Evolutionary conservation across 768 basidiomycete species (phyloP), one percentile per base, ranked within the genome.

Genomic region (Leccinum variicolor): DNA sequence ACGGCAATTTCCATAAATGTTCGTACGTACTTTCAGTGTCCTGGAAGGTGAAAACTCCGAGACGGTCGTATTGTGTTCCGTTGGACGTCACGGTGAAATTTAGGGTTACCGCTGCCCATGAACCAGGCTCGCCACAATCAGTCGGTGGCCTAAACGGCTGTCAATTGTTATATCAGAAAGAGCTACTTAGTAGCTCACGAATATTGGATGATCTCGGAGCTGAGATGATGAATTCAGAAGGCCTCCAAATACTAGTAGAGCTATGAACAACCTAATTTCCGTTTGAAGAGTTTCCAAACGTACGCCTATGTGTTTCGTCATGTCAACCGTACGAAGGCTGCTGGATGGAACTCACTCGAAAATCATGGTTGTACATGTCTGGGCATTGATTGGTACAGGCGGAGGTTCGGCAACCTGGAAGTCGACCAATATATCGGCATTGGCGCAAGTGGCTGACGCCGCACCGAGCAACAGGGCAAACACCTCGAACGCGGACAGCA

Each of bases 61-160:
- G 76, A 14, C 89, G 81, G 65, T 89, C 88, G 57, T 81, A 90
- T 66, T 90, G 88, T 7, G 86, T 87, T 47, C 90, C 90, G 54
- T 89, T 91, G 55, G 83, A 85, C 3, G 87, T 86, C 19, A 86
- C 87, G 0, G 90, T 90, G 63, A 90, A 84, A 67, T 90, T 90
- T 34, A 91, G 74, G 9, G 83, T 87, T 31, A 92, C 78, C 0
- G 82, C 89, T 7, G 86, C 81, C 90, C 90, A 92, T 5, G 85
- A 82, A 2, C 90, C 88, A 21, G 79, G 74, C 3, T 76, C 67
- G 15, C 90, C 89, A 68, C 90, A 92, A 63, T 86, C 81, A 10
- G 81, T 81, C 0, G 89, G 88, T 25, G 90, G 90, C 23, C 87
- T 90, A 60, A 7, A 34, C 23, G 1, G 5, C 2, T 11, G 39